Base-by-base conservation (phyloP, 1,284 basidiomycete genomes). In the Cryptococcus sp. region DNA sequence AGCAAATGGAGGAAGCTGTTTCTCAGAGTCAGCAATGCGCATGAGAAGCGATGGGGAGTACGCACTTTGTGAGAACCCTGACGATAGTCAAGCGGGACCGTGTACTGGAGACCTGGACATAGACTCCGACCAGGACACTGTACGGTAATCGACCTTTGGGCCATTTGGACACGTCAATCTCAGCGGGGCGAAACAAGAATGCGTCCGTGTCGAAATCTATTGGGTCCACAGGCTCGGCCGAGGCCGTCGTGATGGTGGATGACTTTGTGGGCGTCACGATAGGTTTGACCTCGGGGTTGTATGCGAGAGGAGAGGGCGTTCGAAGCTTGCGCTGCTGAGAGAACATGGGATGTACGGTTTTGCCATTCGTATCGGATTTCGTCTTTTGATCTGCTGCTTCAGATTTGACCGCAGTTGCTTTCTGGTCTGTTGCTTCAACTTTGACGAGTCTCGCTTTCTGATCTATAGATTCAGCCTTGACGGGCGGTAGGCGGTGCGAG, bases 71-170 rank as follows among this genome's bases (percentile, higher is more conserved):
- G 55, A 96, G 79, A 16, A 86, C 85, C 61, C 91, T 87, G 46
- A 88, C 80, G 63, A 96, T 95, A 35, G 82, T 77, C 47, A 90
- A 87, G n/a, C 93, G 86, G 16, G 91, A 93, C 23, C 88, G 84
- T 0, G 93, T 96, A 25, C 83, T 80, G 0, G 87, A 87, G 13
- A 95, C 80, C 35, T 85, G 84, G 7, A 85, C 83, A 41, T 95
- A 86, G 0, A 89, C 85, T 65, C 88, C 86, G 0, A 87, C 86
- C 22, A 96, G 83, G 67, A 94, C 89, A 1, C 88, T 85, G 74
- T 93, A 96, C 0, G 92, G 91, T 8, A 88, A 71, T 17, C 76
- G 60, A 0, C 78, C 78, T 5, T 68, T 72, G 0, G 76, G 75
- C 73, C 85, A 56, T 78, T 76, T 47, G 65, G 75, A 58, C 42